Conservation (phyloP, 768 basidiomycete species). For the Boletus reticulatus region DNA sequence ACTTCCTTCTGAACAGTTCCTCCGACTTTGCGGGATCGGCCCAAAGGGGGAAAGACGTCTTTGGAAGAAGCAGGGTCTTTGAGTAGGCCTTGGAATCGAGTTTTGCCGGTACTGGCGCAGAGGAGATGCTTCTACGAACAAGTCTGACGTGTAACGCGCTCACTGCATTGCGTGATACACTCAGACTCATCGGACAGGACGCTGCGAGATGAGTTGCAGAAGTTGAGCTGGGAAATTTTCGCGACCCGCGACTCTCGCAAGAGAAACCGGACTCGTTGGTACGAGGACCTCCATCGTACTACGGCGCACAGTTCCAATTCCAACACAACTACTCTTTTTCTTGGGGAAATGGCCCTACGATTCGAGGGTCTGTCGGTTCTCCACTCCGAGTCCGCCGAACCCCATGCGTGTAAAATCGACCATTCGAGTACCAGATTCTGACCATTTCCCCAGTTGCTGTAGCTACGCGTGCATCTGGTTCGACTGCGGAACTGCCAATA, state of each 20-base stretch:
- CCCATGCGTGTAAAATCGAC: no score
- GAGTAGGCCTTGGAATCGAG: constrained; percentile 42
- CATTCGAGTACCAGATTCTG: no score
- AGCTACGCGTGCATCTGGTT: background rate
- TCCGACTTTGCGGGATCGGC: constrained; percentile 64
- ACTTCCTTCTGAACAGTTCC: constrained; percentile 52
- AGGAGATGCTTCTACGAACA: constrained; percentile 15
- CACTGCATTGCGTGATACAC: constrained; percentile 15
- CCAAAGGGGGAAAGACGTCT: constrained; percentile 76
- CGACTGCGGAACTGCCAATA: background rate
- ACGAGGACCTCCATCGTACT: no score
- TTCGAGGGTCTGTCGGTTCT: no score
- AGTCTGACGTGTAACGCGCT: constrained; percentile 9
- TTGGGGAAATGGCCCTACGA: no score
- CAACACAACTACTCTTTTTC: no score
- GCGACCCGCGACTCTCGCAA: no score
- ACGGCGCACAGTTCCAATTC: no score
- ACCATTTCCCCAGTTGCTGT: background rate
- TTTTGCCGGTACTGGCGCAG: constrained; percentile 1
- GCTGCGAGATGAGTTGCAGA: background rate
- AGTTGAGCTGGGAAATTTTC: no score
- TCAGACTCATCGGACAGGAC: constrained; percentile 16
- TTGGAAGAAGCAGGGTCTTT: constrained; percentile 75
- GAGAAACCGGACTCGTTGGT: no score
- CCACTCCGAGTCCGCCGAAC: no score